Percentiles rank a stretch among this genome's conserved stretches.
phyloP scores from a whole-genome alignment of 495 filamentous ascomycete genomes.

The Copromyces sp. region DNA sequence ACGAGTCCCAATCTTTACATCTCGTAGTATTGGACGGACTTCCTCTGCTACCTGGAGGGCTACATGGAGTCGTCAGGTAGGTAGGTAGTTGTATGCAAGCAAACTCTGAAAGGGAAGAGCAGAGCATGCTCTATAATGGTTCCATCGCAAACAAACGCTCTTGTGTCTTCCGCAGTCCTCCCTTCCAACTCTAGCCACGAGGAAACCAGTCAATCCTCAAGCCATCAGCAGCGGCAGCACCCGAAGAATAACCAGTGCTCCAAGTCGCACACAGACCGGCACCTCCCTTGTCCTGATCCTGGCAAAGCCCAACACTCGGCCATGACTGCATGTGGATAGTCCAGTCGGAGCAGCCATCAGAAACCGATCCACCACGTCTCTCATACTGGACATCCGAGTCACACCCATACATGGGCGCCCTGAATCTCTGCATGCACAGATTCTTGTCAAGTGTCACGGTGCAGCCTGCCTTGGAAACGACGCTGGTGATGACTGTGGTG shows the following conservation, averaged over 20 bases:
- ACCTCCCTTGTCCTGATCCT: background rate
- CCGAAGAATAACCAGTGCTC: background rate
- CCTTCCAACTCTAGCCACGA: background rate
- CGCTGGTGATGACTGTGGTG: background rate
- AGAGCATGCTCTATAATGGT: background rate
- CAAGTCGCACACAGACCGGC: background rate
- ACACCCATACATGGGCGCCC: background rate
- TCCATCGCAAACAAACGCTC: background rate
- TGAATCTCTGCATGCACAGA: background rate
- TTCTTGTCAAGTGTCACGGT: background rate
- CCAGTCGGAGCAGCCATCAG: background rate
- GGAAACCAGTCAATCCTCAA: background rate
- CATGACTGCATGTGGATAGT: background rate
- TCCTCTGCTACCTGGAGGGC: background rate
- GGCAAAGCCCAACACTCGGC: background rate
- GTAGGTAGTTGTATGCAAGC: background rate
- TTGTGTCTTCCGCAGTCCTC: background rate
- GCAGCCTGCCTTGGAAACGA: background rate
- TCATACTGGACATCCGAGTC: background rate
- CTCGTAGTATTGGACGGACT: background rate
- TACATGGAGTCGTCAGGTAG: background rate
- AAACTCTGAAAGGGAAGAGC: background rate
- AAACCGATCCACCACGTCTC: background rate
- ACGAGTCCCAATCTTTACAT: background rate
- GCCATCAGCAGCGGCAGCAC: background rate